Base-by-base conservation (phyloP, 768 basidiomycete species). In the Kwoniella bestiolae region DNA sequence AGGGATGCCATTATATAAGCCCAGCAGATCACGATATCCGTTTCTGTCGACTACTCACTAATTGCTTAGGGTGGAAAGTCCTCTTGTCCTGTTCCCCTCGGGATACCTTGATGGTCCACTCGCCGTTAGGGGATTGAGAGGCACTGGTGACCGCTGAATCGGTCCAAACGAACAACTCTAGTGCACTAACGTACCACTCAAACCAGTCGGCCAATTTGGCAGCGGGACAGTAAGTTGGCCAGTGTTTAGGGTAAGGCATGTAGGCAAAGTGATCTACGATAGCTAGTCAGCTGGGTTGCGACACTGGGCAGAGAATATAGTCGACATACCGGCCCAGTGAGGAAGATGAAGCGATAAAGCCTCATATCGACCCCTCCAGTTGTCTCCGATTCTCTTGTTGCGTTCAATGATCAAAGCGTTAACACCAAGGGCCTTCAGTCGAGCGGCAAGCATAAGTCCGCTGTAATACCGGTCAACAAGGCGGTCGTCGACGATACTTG, bases 401-500 rank as follows among this genome's bases (percentile, higher is more conserved):
- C 49, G 9, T 73, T 92, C 90, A 47, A 91, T 80, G 12, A 91
- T 79, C 7, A 91, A 80, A 0, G 84, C 79, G 2, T 82, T 70
- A 12, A 90, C 77, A n/a, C 84, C 85, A 28, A 90, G 81, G 35
- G 82, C 83, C 70, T 87, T 87, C 56, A 89, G 83, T 9, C 87
- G 82, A 1, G 88, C 88, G 0, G 89, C 88, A 1, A 86, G 69
- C 16, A 83, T 84, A 35, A 87, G 80, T 1, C 89, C 90, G 65
- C 83, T 85, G 35, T 31, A 9, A 5, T 5, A 47, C 3, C 11
- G 3, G 44, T 25, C 26, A 38, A 21, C n/a, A 7, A 25, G 14
- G 18, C 46, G 18, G 5, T 5, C 25, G 46, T 25, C 18, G 16
- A 5, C 46, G n/a, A 5, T n/a, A 63, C 6, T 35, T n/a, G 49